Percentiles rank a stretch among this genome's conserved stretches.
These are phyloP conservation scores for Boletus tylopilopsis DNA, from an alignment of 768 basidiomycete genomes.

Conservation along the genomic window DNA sequence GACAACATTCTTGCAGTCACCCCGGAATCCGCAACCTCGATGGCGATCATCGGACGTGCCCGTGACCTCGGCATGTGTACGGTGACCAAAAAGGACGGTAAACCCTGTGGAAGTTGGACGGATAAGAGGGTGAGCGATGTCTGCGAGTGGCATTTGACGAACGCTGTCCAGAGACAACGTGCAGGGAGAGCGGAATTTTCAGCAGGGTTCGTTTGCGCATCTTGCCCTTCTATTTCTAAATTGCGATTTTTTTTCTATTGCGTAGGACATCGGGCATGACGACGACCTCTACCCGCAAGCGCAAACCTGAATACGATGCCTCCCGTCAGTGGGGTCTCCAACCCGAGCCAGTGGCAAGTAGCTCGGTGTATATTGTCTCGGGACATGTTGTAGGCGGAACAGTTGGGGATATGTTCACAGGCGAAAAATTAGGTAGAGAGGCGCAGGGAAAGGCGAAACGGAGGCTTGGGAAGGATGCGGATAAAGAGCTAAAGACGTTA, in stretches of 20 bases:
- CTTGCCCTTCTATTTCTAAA: not conserved
- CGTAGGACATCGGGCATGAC: slow-evolving; percentile 74
- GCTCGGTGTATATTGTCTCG: slow-evolving; percentile 74
- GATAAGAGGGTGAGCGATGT: slow-evolving; percentile 84
- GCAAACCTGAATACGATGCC: slow-evolving; percentile 61
- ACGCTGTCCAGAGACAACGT: slow-evolving; percentile 69
- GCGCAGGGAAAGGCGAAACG: slow-evolving; percentile 76
- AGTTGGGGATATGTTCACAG: slow-evolving; percentile 42
- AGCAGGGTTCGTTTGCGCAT: slow-evolving; percentile 51
- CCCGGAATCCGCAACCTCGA: slow-evolving; percentile 74
- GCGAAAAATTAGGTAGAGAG: slow-evolving; percentile 75
- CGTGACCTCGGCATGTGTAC: slow-evolving; percentile 84
- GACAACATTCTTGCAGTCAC: slow-evolving; percentile 84
- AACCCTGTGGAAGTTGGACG: slow-evolving; percentile 82
- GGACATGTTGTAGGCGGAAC: slow-evolving; percentile 68
- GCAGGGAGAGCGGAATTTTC: slow-evolving; percentile 85
- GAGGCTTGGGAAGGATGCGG: slow-evolving; percentile 54
- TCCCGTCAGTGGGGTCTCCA: slow-evolving; percentile 72
- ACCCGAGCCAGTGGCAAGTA: slow-evolving; percentile 40
- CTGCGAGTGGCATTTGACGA: slow-evolving; percentile 90
- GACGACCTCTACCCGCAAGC: slow-evolving; percentile 40
- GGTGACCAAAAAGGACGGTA: slow-evolving; percentile 75
- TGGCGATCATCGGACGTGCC: slow-evolving; percentile 83
- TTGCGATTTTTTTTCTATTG: not conserved
- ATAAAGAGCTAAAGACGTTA: slow-evolving; percentile 55